phyloP scores from a whole-genome alignment of 257 asterid species.

The Solanum corneliomulleri region DNA sequence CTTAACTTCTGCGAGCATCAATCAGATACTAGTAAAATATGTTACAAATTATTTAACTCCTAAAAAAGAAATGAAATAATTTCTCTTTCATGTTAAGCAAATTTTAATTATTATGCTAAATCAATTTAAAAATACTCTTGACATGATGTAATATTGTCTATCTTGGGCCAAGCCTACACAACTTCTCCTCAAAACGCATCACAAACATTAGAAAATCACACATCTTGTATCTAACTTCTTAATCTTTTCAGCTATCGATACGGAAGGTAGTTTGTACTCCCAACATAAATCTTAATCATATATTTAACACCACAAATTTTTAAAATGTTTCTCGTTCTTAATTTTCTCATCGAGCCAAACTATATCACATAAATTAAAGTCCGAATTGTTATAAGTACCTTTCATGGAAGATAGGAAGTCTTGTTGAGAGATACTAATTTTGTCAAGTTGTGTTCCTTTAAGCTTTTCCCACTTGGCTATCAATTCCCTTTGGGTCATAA shows the following conservation, averaged over 20 bases:
- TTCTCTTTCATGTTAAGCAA: neutral
- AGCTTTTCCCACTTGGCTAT: constrained; percentile 61
- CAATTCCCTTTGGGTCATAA: constrained; percentile 43
- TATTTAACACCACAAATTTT: neutral
- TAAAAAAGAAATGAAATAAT: no score
- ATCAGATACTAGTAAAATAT: neutral
- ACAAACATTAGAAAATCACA: neutral
- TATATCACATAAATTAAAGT: neutral
- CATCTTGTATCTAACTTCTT: neutral
- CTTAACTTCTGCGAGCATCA: neutral
- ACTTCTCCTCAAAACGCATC: neutral
- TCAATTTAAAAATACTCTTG: neutral
- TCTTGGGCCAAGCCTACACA: neutral
- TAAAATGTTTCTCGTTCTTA: neutral
- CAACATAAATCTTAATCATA: neutral
- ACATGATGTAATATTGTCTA: neutral
- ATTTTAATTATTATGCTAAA: neutral
- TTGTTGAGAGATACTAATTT: constrained; percentile 26
- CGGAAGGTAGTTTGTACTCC: accelerated
- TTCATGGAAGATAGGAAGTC: constrained; percentile 46
- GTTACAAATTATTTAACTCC: no score
- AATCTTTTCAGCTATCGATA: neutral
- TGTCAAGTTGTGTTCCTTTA: constrained; percentile 39
- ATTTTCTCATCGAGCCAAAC: neutral
- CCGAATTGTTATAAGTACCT: constrained; percentile 14